A percentile compares a stretch with the other conserved stretches of the same genome.
These are phyloP conservation scores for Diplosphaera chodatii DNA, from an alignment of 139 green algal genomes.

Conservation along the genomic window DNA sequence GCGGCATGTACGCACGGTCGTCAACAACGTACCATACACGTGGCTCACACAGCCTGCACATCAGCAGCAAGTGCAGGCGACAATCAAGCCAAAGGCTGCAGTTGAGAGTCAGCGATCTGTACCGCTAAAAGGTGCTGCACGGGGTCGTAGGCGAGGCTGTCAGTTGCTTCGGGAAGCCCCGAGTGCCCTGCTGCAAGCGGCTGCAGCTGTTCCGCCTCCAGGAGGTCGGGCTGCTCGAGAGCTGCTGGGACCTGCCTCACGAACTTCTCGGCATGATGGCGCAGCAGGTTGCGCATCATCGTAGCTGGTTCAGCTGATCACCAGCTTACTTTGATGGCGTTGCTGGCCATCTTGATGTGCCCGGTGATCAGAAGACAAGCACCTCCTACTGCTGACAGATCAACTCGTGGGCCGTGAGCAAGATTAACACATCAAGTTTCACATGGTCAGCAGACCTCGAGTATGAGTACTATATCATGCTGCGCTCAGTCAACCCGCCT, in stretches of 20 bases:
- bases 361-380: not conserved
- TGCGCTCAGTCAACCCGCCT: no score
- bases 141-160: constrained; percentile 41
- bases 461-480: no score
- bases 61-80: no score
- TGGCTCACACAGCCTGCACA: no score
- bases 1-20: no score
- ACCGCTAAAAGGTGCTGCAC: constrained; percentile 42
- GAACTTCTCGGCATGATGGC: not conserved
- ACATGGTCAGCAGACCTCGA: no score
- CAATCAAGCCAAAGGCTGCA: no score
- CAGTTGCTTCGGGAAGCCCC: constrained; percentile 38
- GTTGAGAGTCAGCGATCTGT: not conserved
- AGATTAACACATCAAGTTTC: no score
- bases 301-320: not conserved
- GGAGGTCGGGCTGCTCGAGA: constrained; percentile 5
- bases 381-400: no score
- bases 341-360: not conserved
- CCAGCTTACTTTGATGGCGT: not conserved
- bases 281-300: not conserved
- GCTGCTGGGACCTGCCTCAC: not conserved
- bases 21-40: no score
- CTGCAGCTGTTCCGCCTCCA: not conserved
- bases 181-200: constrained; percentile 11
- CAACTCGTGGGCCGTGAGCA: no score